phyloP scores from a whole-genome alignment of 140 eudicot species.

The Oenanthe javanica region DNA sequence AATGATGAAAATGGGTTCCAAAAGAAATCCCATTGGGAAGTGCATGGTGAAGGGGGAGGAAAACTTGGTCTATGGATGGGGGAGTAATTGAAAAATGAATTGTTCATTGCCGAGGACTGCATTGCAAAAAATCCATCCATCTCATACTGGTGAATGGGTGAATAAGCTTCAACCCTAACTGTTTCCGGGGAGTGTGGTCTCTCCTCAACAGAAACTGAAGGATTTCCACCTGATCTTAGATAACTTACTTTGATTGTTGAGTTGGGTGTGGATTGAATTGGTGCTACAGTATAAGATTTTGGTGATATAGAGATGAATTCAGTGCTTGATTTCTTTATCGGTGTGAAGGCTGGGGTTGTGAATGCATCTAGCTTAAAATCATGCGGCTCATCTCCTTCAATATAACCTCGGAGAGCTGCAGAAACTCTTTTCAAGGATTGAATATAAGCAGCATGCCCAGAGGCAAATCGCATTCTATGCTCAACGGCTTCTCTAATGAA shows the following conservation, averaged over 20 bases:
- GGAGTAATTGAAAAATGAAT: slow-evolving; percentile 47
- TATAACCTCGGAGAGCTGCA: slow-evolving; percentile 82
- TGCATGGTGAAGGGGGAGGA: slow-evolving; percentile 72
- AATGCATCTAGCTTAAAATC: slow-evolving; percentile 62
- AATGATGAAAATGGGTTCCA: slow-evolving; percentile 94
- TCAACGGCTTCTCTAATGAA: slow-evolving; percentile 93
- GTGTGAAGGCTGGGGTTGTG: slow-evolving; percentile 40
- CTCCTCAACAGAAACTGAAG: slow-evolving; percentile 68
- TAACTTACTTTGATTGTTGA: slow-evolving; percentile 42
- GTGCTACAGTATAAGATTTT: slow-evolving; percentile 47
- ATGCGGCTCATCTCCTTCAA: slow-evolving; percentile 80
- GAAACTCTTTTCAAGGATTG: slow-evolving; percentile 75
- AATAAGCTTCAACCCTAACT: slow-evolving; percentile 52
- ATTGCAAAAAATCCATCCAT: slow-evolving; percentile 63
- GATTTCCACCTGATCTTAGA: slow-evolving; percentile 53
- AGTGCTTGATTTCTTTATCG: slow-evolving; percentile 51
- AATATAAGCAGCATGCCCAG: slow-evolving; percentile 73
- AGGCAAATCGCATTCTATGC: slow-evolving; percentile 68
- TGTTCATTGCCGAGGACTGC: slow-evolving; percentile 41
- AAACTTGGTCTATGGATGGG: slow-evolving; percentile 46
- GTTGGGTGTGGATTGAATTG: slow-evolving; percentile 29
- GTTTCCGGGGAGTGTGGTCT: slow-evolving; percentile 76
- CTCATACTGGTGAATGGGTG: slow-evolving; percentile 63
- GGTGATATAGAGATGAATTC: slow-evolving; percentile 81
- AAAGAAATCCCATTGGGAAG: slow-evolving; percentile 88